These are phyloP conservation scores for Penicillium nordicum DNA, from an alignment of 2,329 filamentous ascomycete species.

Conservation along the genomic window DNA sequence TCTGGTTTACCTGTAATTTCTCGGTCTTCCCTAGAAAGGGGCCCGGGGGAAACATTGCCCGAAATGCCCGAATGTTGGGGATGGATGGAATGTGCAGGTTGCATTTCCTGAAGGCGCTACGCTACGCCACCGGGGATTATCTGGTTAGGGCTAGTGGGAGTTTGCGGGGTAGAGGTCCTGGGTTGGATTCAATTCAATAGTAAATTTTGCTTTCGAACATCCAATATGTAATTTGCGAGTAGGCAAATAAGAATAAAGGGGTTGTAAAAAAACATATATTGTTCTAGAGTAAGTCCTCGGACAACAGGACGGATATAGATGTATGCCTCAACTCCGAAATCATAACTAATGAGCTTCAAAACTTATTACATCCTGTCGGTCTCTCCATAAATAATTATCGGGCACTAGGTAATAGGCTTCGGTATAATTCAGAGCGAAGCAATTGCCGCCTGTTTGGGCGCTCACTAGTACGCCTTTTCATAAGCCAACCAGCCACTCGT, in stretches of 20 bases:
- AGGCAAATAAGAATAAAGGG: neutral
- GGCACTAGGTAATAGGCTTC: neutral
- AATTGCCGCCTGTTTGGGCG: neutral
- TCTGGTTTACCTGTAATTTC: constrained; percentile 43
- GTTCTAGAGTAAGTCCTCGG: neutral
- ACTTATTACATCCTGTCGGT: neutral
- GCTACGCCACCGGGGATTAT: constrained; percentile 4
- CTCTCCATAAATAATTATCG: too few species aligned
- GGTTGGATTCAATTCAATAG: neutral
- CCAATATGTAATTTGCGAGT: neutral
- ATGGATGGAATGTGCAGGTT: neutral
- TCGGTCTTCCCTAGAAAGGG: neutral
- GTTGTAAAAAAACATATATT: neutral
- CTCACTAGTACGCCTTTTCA: neutral
- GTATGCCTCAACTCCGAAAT: neutral
- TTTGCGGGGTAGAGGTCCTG: neutral
- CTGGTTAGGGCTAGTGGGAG: neutral
- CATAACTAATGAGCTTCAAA: neutral
- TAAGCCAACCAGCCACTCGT: neutral
- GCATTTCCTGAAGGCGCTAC: neutral
- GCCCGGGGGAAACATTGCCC: neutral
- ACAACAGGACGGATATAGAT: neutral
- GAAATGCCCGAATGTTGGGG: neutral
- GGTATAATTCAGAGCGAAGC: constrained; percentile 11
- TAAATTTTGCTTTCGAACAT: neutral